phyloP scores from a whole-genome alignment of 345 rosid species.

The Populus deltoides region DNA sequence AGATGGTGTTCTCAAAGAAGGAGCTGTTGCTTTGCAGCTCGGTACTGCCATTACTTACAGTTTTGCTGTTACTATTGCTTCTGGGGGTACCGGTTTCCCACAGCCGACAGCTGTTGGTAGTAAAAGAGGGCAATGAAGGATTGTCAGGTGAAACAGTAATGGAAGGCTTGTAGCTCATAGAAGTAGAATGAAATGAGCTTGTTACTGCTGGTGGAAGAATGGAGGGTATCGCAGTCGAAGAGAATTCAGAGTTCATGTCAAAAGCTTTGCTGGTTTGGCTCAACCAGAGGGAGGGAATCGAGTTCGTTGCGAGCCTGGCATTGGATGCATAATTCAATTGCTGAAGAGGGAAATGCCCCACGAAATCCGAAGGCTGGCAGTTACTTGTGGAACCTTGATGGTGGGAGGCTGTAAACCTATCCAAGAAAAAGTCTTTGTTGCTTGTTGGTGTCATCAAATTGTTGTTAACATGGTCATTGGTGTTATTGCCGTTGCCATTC shows the following conservation, averaged over 20 bases:
- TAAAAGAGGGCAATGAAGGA: conserved; percentile 33
- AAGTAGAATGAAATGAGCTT: conserved; percentile 34
- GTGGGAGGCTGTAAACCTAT: conserved; percentile 32
- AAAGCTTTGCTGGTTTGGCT: conserved; percentile 31
- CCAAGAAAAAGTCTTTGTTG: conserved; percentile 34
- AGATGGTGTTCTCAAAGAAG: conserved; percentile 47
- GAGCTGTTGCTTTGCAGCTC: conserved; percentile 50
- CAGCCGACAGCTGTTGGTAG: conserved; percentile 28
- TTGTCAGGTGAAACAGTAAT: conserved; percentile 29
- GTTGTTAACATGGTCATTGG: conserved; percentile 9
- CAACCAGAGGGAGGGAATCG: conserved; percentile 38
- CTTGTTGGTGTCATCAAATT: conserved; percentile 21
- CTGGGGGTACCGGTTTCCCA: conserved; percentile 44
- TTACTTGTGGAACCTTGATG: conserved; percentile 33
- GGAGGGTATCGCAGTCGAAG: conserved; percentile 29
- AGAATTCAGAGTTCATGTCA: conserved; percentile 36
- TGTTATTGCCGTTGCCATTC: conserved; percentile 14
- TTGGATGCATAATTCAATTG: conserved; percentile 37
- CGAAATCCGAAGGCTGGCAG: conserved; percentile 31
- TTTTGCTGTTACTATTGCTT: conserved; percentile 34
- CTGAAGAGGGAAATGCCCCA: conserved; percentile 36
- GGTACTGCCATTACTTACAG: conserved; percentile 40
- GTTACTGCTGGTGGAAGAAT: conserved; percentile 31
- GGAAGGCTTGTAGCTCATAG: conserved; percentile 41
- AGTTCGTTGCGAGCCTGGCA: conserved; percentile 31